These are phyloP conservation scores for Serendipita sp. DNA, from an alignment of 768 basidiomycete species.

Conservation along the genomic window DNA sequence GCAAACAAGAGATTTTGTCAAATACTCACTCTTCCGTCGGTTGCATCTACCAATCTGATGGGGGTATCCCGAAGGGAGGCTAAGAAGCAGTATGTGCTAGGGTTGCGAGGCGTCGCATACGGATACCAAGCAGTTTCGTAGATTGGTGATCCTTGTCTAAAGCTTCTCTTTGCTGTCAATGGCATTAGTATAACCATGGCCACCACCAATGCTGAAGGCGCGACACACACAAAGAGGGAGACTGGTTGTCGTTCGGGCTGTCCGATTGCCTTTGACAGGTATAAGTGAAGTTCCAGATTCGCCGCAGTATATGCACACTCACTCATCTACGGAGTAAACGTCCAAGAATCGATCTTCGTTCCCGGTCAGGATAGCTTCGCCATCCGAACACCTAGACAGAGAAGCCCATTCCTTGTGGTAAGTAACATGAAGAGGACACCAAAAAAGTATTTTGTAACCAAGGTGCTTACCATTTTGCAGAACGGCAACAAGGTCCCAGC, in stretches of 20 bases:
- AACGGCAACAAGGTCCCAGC: too few relatives aligned
- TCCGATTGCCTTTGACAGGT: not conserved
- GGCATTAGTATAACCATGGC: not conserved
- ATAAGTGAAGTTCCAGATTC: too few relatives aligned
- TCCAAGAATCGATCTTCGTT: too few relatives aligned
- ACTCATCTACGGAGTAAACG: too few relatives aligned
- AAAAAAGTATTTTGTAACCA: too few relatives aligned
- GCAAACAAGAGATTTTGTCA: constrained; percentile 12
- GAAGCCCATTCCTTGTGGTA: too few relatives aligned
- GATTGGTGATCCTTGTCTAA: constrained; percentile 29
- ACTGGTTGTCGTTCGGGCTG: not conserved
- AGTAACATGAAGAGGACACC: too few relatives aligned
- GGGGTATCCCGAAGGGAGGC: constrained; percentile 74
- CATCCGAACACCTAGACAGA: too few relatives aligned
- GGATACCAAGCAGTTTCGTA: constrained; percentile 81
- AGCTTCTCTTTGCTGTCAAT: not conserved
- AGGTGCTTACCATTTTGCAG: too few relatives aligned
- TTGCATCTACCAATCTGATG: constrained; percentile 68
- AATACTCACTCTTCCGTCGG: constrained; percentile 44
- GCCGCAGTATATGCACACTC: too few relatives aligned
- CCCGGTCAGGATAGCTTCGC: too few relatives aligned
- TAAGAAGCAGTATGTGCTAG: constrained; percentile 64
- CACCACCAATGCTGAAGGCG: not conserved
- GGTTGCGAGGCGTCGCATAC: constrained; percentile 37
- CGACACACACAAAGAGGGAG: not conserved